Evolutionary conservation across 75 land plant genomes (phyloP).

Genomic region (Ceratopteris richardii): DNA sequence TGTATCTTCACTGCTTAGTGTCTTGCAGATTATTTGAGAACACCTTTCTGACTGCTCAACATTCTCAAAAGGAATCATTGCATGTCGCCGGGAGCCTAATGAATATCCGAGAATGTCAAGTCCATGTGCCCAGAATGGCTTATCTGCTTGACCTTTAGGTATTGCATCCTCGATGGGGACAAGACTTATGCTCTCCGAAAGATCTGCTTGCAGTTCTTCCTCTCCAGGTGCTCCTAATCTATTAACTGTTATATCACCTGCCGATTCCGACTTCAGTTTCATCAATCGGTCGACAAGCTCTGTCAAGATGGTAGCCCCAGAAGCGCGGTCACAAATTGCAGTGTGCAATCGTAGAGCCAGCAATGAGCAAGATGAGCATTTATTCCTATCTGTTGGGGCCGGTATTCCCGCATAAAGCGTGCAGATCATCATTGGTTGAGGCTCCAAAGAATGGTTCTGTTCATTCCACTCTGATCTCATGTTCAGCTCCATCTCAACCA

Average conservation of each 20-base stretch:
- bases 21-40: slow-evolving; percentile 43
- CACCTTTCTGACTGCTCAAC: slow-evolving; percentile 16
- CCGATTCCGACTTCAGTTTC: not conserved
- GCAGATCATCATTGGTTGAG: slow-evolving; percentile 22
- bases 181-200: not conserved
- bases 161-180: slow-evolving; percentile 65
- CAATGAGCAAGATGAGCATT: slow-evolving; percentile 13
- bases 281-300: slow-evolving; percentile 33
- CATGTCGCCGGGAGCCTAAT: slow-evolving; percentile 53
- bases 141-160: slow-evolving; percentile 48
- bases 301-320: slow-evolving; percentile 48
- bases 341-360: slow-evolving; percentile 62
- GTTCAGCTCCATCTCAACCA: slow-evolving; percentile 63
- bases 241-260: too few species aligned
- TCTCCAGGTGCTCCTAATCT: too few species aligned
- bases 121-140: slow-evolving; percentile 94
- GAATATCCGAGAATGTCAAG: slow-evolving; percentile 83
- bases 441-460: slow-evolving; percentile 9
- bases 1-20: slow-evolving; percentile 41
- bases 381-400: not conserved
- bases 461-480: slow-evolving; percentile 44
- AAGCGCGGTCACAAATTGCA: slow-evolving; percentile 63
- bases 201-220: too few species aligned
- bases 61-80: slow-evolving; percentile 40
- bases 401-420: slow-evolving; percentile 6